These are phyloP conservation scores for Neoscytalidium dimidiatum DNA, from an alignment of 2,329 filamentous ascomycete species.

Conservation along the genomic window DNA sequence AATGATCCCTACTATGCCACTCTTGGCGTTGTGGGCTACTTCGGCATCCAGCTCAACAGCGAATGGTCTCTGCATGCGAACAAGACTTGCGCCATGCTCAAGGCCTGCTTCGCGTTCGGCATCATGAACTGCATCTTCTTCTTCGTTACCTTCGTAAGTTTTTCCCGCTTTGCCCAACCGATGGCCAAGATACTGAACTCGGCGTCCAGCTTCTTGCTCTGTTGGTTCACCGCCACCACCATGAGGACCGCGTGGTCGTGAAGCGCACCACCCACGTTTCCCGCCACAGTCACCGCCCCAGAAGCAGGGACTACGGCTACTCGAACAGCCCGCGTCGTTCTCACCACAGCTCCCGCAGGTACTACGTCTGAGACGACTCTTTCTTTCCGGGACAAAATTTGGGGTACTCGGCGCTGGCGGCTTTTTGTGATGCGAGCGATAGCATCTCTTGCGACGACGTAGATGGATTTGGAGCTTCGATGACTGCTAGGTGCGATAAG, in stretches of 20 bases:
- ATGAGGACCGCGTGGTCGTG: constrained; percentile 53
- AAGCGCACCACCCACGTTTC: constrained; percentile 53
- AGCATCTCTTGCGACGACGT: neutral
- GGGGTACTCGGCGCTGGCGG: neutral
- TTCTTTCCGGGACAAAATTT: neutral
- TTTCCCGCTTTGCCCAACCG: constrained; percentile 3
- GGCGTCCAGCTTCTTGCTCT: constrained; percentile 59
- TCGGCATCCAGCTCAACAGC: constrained; percentile 49
- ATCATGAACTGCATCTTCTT: constrained; percentile 89
- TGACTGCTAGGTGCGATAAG: neutral
- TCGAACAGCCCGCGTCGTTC: constrained; percentile 40
- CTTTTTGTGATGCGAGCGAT: neutral
- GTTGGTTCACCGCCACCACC: constrained; percentile 50
- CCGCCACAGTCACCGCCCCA: constrained; percentile 36
- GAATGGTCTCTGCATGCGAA: constrained; percentile 57
- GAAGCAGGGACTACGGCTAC: constrained; percentile 20
- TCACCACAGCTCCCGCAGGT: constrained; percentile 38
- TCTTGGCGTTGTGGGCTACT: constrained; percentile 64
- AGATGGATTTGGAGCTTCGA: neutral
- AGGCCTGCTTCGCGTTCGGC: constrained; percentile 82
- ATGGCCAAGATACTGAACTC: constrained; percentile 21
- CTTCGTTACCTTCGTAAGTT: constrained; percentile 68
- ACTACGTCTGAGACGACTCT: constrained; percentile 29
- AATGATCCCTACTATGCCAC: constrained; percentile 55
- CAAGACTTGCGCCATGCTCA: constrained; percentile 89